Evolutionary conservation across 306 rosid species (phyloP).

Genomic region (Vigna reflexopilosa): DNA sequence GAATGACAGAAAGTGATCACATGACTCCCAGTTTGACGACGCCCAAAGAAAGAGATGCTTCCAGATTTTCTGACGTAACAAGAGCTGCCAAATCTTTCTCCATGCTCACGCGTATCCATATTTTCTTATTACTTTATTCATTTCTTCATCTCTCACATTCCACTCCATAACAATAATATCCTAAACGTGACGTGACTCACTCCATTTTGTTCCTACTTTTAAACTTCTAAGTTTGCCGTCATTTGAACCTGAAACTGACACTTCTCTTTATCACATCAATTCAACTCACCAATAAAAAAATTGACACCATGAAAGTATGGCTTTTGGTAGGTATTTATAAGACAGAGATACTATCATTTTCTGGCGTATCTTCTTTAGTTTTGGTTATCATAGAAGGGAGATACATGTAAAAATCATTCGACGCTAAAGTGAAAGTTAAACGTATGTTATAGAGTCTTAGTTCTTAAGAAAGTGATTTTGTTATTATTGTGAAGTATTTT

Average conservation of each 20-base stretch:
- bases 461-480: too few species aligned
- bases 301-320: too few species aligned
- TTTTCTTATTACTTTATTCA: neutral
- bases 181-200: slow-evolving; percentile 27
- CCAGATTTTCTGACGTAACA: slow-evolving; percentile 43
- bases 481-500: too few species aligned
- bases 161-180: slow-evolving; percentile 38
- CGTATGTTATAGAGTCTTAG: too few species aligned
- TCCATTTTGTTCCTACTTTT: slow-evolving; percentile 9
- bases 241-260: slow-evolving; percentile 31
- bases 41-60: slow-evolving; percentile 35
- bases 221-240: neutral
- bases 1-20: neutral
- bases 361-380: too few species aligned
- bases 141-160: neutral
- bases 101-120: slow-evolving; percentile 36
- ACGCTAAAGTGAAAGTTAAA: too few species aligned
- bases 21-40: slow-evolving; percentile 32
- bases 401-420: too few species aligned
- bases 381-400: too few species aligned
- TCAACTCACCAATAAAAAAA: too few species aligned
- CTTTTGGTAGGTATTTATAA: too few species aligned
- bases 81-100: slow-evolving; percentile 33
- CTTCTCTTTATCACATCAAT: neutral
- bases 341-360: too few species aligned